Base-by-base conservation (phyloP, 1,284 basidiomycete genomes). In the Apiotrichum gamsii region DNA sequence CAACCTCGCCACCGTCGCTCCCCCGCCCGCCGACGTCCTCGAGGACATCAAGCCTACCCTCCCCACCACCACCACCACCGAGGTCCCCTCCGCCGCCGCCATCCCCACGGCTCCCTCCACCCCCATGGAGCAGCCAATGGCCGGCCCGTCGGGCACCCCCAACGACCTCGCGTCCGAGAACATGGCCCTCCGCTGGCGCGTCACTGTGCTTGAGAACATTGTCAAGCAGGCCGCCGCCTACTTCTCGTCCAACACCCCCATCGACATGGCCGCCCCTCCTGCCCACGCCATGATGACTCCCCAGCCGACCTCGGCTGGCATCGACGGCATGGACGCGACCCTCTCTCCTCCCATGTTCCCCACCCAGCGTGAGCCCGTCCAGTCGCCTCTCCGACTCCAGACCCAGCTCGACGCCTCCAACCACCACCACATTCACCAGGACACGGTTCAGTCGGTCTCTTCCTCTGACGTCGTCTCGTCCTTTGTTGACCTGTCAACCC, bases 191-290 rank as follows among this genome's bases (percentile, higher is more conserved):
- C 54, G 62, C 28, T 59, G 65, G 53, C 60, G 68, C 23, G 56
- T 69, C 10, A 40, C 42, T 16, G 51, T 64, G 24, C 57, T 70
- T n/a, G 67, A 69, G 49, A 60, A 58, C 49, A 60, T 70, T 18
- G 62, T 69, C 47, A 66, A 69, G 51, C 65, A 70, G 42, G 62
- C 65, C 23, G 61, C 64, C 13, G 61, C 63, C 10, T 52, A 64
- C 24, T 64, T 65, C 31, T 56, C 54, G 37, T 43, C 44, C 25
- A 46, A 49, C 53, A 47, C 41, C 43, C 39, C 35, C 39, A 35
- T 38, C 36, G 48, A 45, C 40, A 42, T 44, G 36, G 25, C 45
- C 28, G 39, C 19, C n/a, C 51, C 21, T 23, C 16, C 38, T 8
- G 19, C 41, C 6, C 20, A 8, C 24, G 28, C 15, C 34, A 36